A percentile compares a stretch with the other conserved stretches of the same genome.
Evolutionary conservation across 2,329 filamentous ascomycete genomes (phyloP).

Genomic region (Diaporthe sp.): DNA sequence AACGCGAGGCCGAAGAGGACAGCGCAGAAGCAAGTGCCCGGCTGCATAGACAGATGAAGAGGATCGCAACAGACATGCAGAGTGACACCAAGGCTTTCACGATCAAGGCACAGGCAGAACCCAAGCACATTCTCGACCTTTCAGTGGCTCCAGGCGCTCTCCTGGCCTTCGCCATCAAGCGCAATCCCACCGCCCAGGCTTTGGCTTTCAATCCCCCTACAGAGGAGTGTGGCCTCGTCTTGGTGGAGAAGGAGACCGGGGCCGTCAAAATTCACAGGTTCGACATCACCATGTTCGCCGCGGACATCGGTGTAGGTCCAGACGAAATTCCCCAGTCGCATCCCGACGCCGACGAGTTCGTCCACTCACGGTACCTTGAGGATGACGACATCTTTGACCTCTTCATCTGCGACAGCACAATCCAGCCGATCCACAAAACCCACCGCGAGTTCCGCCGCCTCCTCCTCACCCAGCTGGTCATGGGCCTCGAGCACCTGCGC

Average conservation of each 20-base stretch:
- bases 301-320: conserved; percentile 52
- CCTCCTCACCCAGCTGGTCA: conserved; percentile 50
- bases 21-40: background rate
- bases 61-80: conserved; percentile 16
- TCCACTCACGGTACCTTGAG: conserved; percentile 41
- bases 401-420: conserved; percentile 58
- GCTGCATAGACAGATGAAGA: no score
- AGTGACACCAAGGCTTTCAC: background rate
- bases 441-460: conserved; percentile 50
- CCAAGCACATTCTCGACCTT: conserved; percentile 19
- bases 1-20: background rate
- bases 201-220: conserved; percentile 54
- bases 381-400: conserved; percentile 56
- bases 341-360: conserved; percentile 44
- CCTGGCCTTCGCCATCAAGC: background rate
- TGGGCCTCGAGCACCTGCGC: conserved; percentile 57
- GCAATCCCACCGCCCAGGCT: background rate
- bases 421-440: conserved; percentile 51
- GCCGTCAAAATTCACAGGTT: conserved; percentile 42
- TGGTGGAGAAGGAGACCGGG: conserved; percentile 41
- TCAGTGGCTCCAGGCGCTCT: conserved; percentile 18
- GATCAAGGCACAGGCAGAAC: background rate
- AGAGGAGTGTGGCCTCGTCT: conserved; percentile 51
- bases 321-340: conserved; percentile 46
- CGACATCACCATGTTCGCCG: conserved; percentile 64